Conservation (phyloP, 2,329 filamentous ascomycete species). For the Colletotrichum coccodes region DNA sequence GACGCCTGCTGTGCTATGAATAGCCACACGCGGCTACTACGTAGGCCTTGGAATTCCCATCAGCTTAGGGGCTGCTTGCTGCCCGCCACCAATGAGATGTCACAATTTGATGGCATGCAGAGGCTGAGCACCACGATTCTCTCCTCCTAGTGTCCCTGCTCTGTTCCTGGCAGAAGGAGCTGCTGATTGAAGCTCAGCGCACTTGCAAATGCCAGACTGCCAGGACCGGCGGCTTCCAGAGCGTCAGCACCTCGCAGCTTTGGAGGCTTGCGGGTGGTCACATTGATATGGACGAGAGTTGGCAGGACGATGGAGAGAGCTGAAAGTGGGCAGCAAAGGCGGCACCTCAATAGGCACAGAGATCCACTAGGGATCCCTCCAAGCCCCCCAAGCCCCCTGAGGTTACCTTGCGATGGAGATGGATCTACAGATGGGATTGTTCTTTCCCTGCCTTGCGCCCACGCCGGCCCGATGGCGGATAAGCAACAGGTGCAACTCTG, state of each 20-base stretch:
- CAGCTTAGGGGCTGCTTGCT: not conserved
- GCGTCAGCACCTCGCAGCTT: not conserved
- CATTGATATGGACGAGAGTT: not conserved
- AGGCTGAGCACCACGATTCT: not conserved
- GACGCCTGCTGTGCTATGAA: not conserved
- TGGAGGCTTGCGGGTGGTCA: not conserved
- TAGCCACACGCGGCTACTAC: not conserved
- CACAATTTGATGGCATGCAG: not conserved
- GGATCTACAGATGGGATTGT: not conserved
- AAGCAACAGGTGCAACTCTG: not conserved
- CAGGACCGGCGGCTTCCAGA: not conserved
- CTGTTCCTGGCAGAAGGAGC: not conserved
- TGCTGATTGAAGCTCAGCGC: not conserved
- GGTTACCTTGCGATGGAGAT: not conserved
- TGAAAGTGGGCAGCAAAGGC: not conserved
- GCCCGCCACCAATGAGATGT: not conserved
- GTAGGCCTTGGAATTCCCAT: not conserved
- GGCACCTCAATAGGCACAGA: not conserved
- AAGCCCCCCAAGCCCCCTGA: not conserved
- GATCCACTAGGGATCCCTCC: not conserved
- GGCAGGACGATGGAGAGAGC: not conserved
- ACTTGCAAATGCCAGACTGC: not conserved
- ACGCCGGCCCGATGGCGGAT: slow-evolving; percentile 16
- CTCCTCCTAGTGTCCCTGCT: not conserved
- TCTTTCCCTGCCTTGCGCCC: not conserved